Evolutionary conservation across 352 stramenopile genomes (phyloP), one percentile per base, ranked within the genome.

Genomic region (Phytophthora pinifolia): DNA sequence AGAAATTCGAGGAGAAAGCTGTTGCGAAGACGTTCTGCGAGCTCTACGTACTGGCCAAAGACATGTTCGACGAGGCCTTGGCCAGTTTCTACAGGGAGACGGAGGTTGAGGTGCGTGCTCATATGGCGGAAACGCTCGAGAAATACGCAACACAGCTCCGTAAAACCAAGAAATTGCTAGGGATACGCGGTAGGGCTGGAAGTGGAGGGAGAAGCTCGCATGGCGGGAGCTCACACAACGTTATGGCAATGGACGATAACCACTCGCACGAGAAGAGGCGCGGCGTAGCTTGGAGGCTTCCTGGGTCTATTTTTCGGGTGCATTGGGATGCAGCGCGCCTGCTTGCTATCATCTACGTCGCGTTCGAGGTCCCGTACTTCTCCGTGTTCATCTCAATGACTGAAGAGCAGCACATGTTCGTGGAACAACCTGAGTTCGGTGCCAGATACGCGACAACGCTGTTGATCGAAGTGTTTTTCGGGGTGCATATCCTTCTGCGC

Each of bases 1-100:
- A 87, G 9, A 64, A 65, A 27, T 87, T 75, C 34, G 76, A 88
- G 37, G 73, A 89, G 30, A 81, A 86, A 27, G 83, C 80, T 0
- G 44, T 79, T 0, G 83, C 83, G 4, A 89, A 87, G 51, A 89
- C 83, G 0, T 93, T 93, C 48, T 93, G 80, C n/a, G 83, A 93
- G 39, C 66, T 93, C 2, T 89, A 89, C 37, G 76, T 88, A 14
- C 54, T 93, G 8, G 70, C 85, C 3, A 89, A 87, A 42, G 46
- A 56, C 2, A 69, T 73, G 2, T 88, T 93, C 27, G 76, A 93
- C 34, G 64, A 72, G 6, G 75, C 73, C 1, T 52, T 91, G 9
- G 27, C 20, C 7, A 64, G 75, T 14, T 93, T 85, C 37, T 89
- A 86, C 34, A 57, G 72, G 9, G 74, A 68, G 0, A 45, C 34